Conservation (phyloP, 2,329 filamentous ascomycete genomes). For the Pseudogymnoascus sp. region DNA sequence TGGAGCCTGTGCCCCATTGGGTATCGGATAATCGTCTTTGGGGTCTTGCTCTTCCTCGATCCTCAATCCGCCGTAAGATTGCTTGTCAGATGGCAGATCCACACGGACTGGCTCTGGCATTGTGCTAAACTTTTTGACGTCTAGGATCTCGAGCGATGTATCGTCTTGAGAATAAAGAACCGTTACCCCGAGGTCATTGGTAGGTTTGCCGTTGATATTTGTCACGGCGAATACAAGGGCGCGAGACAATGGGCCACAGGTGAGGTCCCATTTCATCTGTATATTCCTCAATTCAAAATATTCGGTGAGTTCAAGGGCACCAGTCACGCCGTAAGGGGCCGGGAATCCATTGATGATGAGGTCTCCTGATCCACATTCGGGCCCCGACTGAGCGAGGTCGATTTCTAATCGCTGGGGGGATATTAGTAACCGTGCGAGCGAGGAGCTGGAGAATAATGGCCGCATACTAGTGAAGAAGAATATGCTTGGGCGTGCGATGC, state of each 20-base stretch:
- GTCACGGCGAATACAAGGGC: not conserved
- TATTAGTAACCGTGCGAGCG: not conserved
- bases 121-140: not conserved
- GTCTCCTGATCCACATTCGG: not conserved
- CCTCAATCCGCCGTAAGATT: not conserved
- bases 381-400: not conserved
- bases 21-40: not conserved
- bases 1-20: not conserved
- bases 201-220: not conserved
- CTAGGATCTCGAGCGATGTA: not conserved
- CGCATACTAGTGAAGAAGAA: not conserved
- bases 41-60: not conserved
- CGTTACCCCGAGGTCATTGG: not conserved
- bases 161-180: not conserved
- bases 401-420: not conserved
- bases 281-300: not conserved
- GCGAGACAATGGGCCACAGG: slow-evolving; percentile 3
- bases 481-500: not conserved
- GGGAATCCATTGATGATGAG: not conserved
- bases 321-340: not conserved
- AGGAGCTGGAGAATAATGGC: not conserved
- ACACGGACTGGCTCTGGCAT: not conserved
- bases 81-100: not conserved
- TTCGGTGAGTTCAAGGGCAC: not conserved
- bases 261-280: not conserved